Evolutionary conservation across 2,329 filamentous ascomycete species (phyloP), one percentile per base, ranked within the genome.

Genomic region (Balansia obtecta): DNA sequence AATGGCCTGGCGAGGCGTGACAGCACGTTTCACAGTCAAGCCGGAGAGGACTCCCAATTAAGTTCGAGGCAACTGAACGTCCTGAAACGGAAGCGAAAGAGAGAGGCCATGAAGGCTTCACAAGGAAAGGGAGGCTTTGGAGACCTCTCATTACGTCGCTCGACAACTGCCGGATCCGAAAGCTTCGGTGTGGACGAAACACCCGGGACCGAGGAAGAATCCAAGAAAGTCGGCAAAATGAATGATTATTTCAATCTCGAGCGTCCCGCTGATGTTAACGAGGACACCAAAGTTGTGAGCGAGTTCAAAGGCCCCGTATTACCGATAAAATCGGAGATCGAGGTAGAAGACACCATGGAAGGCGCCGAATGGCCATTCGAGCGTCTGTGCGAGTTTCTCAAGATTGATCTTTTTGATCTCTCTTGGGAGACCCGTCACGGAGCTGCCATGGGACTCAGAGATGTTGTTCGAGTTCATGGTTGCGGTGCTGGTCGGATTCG

Each of bases 341-440:
- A 95, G 63, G 76, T 82, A 2, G 87, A 94, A 52, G 78, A 85
- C 13, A 80, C 85, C 56, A 77, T 86, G 52, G 80, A 91, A 59
- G 88, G 89, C 2, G 74, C 79, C 3, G 88, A 94, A 63, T 98
- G 93, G 93, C 93, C 93, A 0, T 96, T 88, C 60, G 90, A 96
- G 61, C 82, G 88, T 49, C 79, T 98, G 37, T 96, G 89, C 65
- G 93, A 97, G 54, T 93, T 96, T 60, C 77, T 98, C 52, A 91
- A 88, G 60, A 77, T 97, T 34, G 93, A 98, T 63, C 75, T 98
- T 1, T 97, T 98, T 59, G 91, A 98, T 62, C 74, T 86, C 2
- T 83, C 85, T 45, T 98, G 93, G 94, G 93, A 98, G 66, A 89
- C 90, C 8, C 85, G 93, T 15, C 93, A 98, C 65, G 93, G 93